Conservation (phyloP, 257 asterid species). For the Nicotiana sylvestris region DNA sequence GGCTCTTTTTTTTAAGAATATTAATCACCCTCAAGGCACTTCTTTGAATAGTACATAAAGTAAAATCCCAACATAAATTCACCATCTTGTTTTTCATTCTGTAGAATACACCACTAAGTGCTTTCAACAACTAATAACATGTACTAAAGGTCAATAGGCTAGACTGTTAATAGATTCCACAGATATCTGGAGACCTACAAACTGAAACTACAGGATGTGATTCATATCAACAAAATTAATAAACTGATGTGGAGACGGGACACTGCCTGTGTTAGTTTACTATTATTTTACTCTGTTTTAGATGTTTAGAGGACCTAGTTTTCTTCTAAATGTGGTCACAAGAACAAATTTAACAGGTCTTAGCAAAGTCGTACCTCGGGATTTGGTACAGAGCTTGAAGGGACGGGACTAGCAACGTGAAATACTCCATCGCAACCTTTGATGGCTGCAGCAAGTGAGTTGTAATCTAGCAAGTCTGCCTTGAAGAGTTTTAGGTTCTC, state of each 20-base stretch:
- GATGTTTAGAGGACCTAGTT: neutral
- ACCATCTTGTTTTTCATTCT: neutral
- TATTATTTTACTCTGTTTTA: neutral
- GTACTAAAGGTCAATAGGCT: neutral
- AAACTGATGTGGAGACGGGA: neutral
- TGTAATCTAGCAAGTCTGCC: constrained; percentile 70
- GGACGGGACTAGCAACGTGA: constrained; percentile 83
- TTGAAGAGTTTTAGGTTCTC: constrained; percentile 50
- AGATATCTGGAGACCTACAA: neutral
- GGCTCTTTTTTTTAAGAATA: neutral
- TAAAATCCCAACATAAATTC: neutral
- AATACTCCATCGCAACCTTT: constrained; percentile 71
- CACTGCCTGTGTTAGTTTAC: neutral
- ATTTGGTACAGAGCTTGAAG: constrained; percentile 50
- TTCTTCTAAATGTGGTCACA: neutral
- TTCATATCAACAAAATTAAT: neutral
- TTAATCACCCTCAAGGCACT: neutral
- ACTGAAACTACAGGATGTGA: neutral
- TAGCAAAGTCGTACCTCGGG: constrained; percentile 48
- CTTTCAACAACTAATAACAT: neutral
- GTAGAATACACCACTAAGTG: neutral
- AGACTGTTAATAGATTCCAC: neutral
- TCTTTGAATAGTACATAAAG: neutral
- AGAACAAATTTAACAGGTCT: neutral
- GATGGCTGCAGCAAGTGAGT: constrained; percentile 57